Conservation (phyloP, 352 stramenopile species). For the Globisporangium cystogenes region DNA sequence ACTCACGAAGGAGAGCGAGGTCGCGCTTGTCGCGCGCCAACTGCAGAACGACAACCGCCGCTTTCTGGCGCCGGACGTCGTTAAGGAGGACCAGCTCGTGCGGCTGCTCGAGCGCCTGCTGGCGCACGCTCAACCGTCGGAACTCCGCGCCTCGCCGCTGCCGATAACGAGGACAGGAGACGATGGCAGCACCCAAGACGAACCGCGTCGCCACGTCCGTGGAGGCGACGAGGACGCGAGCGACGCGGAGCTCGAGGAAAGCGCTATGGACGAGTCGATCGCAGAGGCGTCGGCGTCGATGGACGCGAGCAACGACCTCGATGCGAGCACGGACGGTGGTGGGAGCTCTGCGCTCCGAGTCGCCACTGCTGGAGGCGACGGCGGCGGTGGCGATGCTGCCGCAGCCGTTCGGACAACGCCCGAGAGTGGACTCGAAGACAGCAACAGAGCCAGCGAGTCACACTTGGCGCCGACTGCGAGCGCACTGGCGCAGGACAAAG, state of each 20-base stretch:
- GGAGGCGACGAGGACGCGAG: conserved; percentile 16
- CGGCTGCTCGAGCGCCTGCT: conserved; percentile 61
- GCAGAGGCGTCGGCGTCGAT: conserved; percentile 29
- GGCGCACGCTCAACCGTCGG: conserved; percentile 28
- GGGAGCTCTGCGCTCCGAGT: not conserved
- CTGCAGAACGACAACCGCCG: conserved; percentile 60
- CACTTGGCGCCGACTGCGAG: not conserved
- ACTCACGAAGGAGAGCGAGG: conserved; percentile 42
- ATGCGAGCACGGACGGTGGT: not conserved
- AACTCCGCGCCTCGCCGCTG: conserved; percentile 1
- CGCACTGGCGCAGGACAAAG: not conserved
- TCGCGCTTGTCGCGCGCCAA: conserved; percentile 33
- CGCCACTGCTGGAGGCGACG: not conserved
- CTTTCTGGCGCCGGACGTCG: conserved; percentile 52
- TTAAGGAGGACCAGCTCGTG: conserved; percentile 63
- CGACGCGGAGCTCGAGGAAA: conserved; percentile 30
- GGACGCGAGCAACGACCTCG: conserved; percentile 9
- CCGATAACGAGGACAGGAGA: not conserved
- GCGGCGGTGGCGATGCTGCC: not conserved
- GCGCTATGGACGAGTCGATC: conserved; percentile 33
- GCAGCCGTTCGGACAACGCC: not conserved
- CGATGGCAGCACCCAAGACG: too few relatives aligned
- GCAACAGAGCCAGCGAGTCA: not conserved
- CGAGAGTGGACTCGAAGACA: not conserved
- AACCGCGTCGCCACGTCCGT: too few relatives aligned